Percentiles rank a stretch among this genome's conserved stretches.
Conservation (phyloP, 345 rosid genomes). For the Salix exigua region DNA sequence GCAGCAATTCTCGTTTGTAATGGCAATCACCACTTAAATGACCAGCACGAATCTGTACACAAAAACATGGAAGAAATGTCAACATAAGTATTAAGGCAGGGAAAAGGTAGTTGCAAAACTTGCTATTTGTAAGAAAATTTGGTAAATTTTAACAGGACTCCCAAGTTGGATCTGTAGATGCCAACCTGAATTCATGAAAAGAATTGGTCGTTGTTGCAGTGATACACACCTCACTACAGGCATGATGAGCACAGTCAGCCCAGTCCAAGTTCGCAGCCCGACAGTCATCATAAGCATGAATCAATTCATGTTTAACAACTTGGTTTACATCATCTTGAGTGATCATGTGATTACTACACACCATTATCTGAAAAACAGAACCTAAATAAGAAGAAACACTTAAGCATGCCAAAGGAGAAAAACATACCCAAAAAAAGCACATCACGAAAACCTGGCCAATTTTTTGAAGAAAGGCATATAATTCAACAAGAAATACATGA, state of each 20-base stretch:
- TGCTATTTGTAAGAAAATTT: neutral
- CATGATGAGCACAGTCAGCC: conserved; percentile 92
- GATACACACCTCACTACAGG: conserved; percentile 79
- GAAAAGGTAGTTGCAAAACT: neutral
- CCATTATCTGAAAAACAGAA: conserved; percentile 47
- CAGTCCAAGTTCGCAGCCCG: conserved; percentile 84
- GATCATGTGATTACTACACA: conserved; percentile 71
- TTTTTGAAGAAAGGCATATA: neutral
- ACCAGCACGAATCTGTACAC: conserved; percentile 76
- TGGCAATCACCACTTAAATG: conserved; percentile 95
- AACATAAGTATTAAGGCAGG: neutral
- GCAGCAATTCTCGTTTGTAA: conserved; percentile 72
- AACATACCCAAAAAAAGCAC: neutral
- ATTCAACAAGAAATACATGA: neutral
- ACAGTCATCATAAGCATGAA: conserved; percentile 90
- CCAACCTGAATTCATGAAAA: neutral
- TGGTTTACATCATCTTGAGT: conserved; percentile 83
- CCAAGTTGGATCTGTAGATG: neutral
- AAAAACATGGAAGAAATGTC: neutral
- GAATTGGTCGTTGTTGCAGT: neutral
- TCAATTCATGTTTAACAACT: conserved; percentile 78
- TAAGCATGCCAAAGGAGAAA: neutral
- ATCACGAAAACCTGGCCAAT: neutral
- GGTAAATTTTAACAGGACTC: neutral
- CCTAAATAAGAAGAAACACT: neutral